These are phyloP conservation scores for Paspalum vaginatum DNA, from an alignment of 176 grass and related monocot genomes.

Conservation along the genomic window DNA sequence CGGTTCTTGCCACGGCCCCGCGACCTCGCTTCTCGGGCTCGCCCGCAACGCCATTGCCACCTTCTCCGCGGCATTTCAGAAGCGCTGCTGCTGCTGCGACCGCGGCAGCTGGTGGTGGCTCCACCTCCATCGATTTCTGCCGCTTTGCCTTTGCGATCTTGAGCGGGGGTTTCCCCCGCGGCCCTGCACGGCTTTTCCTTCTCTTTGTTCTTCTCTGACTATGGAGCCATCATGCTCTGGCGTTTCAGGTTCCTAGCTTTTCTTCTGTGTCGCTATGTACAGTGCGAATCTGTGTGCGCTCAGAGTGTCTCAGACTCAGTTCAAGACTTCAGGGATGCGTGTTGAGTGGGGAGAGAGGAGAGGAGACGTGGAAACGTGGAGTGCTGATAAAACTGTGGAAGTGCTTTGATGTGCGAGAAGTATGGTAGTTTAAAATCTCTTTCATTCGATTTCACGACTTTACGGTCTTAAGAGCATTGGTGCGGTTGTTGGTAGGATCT, in stretches of 20 bases:
- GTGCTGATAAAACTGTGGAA: too few species aligned
- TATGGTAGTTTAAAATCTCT: too few species aligned
- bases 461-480: too few species aligned
- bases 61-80: conserved; percentile 29
- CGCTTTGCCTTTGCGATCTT: conserved; percentile 10
- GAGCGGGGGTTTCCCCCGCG: not conserved
- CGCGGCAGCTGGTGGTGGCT: conserved; percentile 22
- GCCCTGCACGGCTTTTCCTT: not conserved
- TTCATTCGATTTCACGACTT: too few species aligned
- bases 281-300: conserved; percentile 25
- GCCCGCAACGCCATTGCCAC: not conserved
- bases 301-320: too few species aligned
- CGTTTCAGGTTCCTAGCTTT: conserved; percentile 29
- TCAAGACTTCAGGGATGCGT: too few species aligned
- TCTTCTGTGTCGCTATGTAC: conserved; percentile 33
- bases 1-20: conserved; percentile 12
- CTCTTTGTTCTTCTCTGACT: conserved; percentile 33
- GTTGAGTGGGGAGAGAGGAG: too few species aligned
- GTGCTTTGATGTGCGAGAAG: too few species aligned
- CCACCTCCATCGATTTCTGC: conserved; percentile 40
- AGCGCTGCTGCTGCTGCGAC: not conserved
- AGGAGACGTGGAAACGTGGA: too few species aligned
- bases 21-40: conserved; percentile 1
- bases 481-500: too few species aligned
- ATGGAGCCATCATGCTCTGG: conserved; percentile 38